phyloP scores from a whole-genome alignment of 1,284 basidiomycete genomes.

The Xerocomus nothofagi region DNA sequence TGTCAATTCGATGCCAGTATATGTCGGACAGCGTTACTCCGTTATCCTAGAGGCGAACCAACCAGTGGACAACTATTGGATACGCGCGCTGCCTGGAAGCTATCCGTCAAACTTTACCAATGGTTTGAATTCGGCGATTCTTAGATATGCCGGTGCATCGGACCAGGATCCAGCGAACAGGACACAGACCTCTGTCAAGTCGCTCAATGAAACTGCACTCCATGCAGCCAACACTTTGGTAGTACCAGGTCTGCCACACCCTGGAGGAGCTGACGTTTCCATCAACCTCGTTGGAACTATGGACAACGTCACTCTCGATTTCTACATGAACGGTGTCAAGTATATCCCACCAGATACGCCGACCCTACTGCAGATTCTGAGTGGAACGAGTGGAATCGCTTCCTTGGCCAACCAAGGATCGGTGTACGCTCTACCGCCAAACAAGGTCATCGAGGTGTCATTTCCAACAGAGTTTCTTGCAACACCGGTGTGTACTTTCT shows the following conservation, averaged over 20 bases:
- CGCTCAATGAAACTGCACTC: slow-evolving; percentile 18
- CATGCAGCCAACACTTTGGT: slow-evolving; percentile 10
- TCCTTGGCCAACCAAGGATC: slow-evolving; percentile 39
- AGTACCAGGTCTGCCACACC: slow-evolving; percentile 23
- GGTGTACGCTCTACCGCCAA: slow-evolving; percentile 37
- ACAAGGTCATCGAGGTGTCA: slow-evolving; percentile 42
- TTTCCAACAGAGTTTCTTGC: slow-evolving; percentile 23
- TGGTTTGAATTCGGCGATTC: slow-evolving; percentile 44
- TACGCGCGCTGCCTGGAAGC: slow-evolving; percentile 33
- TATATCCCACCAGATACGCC: slow-evolving; percentile 36
- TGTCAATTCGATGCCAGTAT: slow-evolving; percentile 35
- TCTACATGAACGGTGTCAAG: slow-evolving; percentile 30
- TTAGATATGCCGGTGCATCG: slow-evolving; percentile 51
- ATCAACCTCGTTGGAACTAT: slow-evolving; percentile 26
- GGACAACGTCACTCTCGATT: slow-evolving; percentile 9
- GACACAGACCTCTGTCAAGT: slow-evolving; percentile 17
- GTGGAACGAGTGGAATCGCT: slow-evolving; percentile 39
- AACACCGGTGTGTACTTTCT: slow-evolving; percentile 18
- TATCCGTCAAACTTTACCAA: slow-evolving; percentile 22
- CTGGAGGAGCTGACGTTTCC: slow-evolving; percentile 27
- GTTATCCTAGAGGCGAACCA: slow-evolving; percentile 40
- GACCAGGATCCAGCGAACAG: slow-evolving; percentile 38
- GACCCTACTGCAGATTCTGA: slow-evolving; percentile 46
- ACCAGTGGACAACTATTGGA: slow-evolving; percentile 39
- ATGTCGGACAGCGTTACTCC: slow-evolving; percentile 41